Conservation (phyloP, 768 basidiomycete genomes). For the Lentinula sp. region DNA sequence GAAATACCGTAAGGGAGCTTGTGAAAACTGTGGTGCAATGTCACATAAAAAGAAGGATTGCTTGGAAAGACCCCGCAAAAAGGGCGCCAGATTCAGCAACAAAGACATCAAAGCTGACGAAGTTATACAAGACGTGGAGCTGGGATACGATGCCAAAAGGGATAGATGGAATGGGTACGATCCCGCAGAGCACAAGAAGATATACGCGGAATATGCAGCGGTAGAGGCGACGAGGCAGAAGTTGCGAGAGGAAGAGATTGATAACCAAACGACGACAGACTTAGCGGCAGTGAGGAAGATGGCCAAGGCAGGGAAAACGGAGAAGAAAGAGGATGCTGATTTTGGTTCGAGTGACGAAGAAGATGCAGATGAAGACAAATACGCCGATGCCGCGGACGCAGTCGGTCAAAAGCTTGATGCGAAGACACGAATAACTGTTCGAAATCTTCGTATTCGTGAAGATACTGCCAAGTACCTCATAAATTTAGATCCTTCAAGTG, state of each 20-base stretch:
- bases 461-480: conserved; percentile 99
- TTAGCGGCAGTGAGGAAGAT: conserved; percentile 88
- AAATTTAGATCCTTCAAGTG: conserved; percentile 91
- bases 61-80: conserved; percentile 92
- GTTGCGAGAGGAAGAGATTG: conserved; percentile 93
- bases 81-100: conserved; percentile 90
- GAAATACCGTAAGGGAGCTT: conserved; percentile 96
- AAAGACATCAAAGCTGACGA: conserved; percentile 91
- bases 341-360: conserved; percentile 97
- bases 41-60: conserved; percentile 91
- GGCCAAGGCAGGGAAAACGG: conserved; percentile 82
- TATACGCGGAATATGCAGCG: conserved; percentile 93
- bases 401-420: conserved; percentile 98
- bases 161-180: conserved; percentile 99
- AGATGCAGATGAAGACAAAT: conserved; percentile 95
- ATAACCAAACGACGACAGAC: conserved; percentile 93
- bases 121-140: conserved; percentile 70
- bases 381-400: conserved; percentile 95
- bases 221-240: conserved; percentile 88
- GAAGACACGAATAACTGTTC: conserved; percentile 96
- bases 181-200: conserved; percentile 73
- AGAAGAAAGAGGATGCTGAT: conserved; percentile 76
- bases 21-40: conserved; percentile 98
- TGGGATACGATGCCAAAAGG: conserved; percentile 88
- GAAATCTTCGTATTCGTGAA: conserved; percentile 97